Evolutionary conservation across 768 basidiomycete genomes (phyloP).

Genomic region (Kwoniella dejecticola): DNA sequence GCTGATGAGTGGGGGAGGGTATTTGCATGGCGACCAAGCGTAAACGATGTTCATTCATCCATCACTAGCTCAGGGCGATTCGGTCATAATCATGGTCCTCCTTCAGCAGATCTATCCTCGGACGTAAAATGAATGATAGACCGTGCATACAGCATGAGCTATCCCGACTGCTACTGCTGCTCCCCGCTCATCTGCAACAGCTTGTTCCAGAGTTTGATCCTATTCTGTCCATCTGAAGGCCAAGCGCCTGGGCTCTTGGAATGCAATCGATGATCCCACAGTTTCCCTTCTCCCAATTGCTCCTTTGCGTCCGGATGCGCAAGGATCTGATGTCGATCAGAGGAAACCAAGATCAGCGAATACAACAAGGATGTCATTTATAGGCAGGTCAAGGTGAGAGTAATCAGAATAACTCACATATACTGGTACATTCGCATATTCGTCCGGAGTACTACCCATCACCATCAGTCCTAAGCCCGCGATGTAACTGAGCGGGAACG

Average conservation of each 20-base stretch:
- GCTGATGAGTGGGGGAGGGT: too few relatives aligned
- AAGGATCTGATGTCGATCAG: slow-evolving; percentile 1
- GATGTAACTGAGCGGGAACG: slow-evolving; percentile 22
- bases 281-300: slow-evolving; percentile 3
- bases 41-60: too few relatives aligned
- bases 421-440: slow-evolving; percentile 15
- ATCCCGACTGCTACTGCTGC: slow-evolving; percentile 4
- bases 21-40: too few relatives aligned
- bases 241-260: slow-evolving; percentile 13
- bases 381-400: background rate
- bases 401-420: slow-evolving; percentile 20
- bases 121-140: too few relatives aligned
- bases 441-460: slow-evolving; percentile 9
- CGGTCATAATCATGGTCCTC: too few relatives aligned
- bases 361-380: background rate
- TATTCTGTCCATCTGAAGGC: slow-evolving; percentile 16
- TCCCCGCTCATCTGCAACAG: background rate
- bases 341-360: background rate
- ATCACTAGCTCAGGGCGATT: too few relatives aligned
- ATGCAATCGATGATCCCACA: slow-evolving; percentile 16
- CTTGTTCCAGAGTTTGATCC: slow-evolving; percentile 23
- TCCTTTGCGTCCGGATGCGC: background rate
- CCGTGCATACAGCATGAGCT: too few relatives aligned
- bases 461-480: slow-evolving; percentile 6
- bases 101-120: too few relatives aligned